Percentiles rank a stretch among this genome's conserved stretches.
phyloP scores from a whole-genome alignment of 192 early-diverging fungal species.

The Rhizoclosmatium sp. region DNA sequence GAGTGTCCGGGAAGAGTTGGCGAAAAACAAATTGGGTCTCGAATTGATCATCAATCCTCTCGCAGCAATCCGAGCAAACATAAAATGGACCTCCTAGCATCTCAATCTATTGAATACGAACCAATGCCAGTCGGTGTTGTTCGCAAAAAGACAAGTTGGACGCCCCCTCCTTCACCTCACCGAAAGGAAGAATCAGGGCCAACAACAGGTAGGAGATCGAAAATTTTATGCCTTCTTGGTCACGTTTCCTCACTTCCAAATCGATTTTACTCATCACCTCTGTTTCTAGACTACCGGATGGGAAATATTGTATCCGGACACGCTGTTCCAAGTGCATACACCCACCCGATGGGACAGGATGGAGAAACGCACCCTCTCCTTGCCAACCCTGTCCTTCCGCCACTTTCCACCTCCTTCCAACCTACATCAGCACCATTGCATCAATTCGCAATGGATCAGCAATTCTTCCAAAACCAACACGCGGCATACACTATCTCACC shows the following conservation, averaged over 20 bases:
- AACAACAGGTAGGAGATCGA: neutral
- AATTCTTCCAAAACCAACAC: neutral
- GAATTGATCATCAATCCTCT: no score
- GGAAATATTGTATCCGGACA: no score
- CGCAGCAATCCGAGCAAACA: no score
- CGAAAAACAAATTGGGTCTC: no score
- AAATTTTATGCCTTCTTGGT: neutral
- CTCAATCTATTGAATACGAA: neutral
- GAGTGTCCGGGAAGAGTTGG: no score
- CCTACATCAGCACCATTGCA: neutral
- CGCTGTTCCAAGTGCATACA: no score
- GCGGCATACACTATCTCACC: neutral
- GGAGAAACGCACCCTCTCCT: no score
- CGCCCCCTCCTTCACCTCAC: neutral
- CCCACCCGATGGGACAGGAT: no score
- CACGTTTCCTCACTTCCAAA: neutral
- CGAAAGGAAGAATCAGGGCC: neutral
- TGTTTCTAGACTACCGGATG: no score
- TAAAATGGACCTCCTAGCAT: no score
- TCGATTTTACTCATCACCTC: neutral
- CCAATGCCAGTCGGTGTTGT: neutral
- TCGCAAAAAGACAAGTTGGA: constrained; percentile 12
- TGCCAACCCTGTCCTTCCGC: neutral
- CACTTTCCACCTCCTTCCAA: neutral
- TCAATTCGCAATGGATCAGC: neutral